Evolutionary conservation across 2,329 filamentous ascomycete genomes (phyloP), one percentile per base, ranked within the genome.

Genomic region (Paecilomyces fulvus): DNA sequence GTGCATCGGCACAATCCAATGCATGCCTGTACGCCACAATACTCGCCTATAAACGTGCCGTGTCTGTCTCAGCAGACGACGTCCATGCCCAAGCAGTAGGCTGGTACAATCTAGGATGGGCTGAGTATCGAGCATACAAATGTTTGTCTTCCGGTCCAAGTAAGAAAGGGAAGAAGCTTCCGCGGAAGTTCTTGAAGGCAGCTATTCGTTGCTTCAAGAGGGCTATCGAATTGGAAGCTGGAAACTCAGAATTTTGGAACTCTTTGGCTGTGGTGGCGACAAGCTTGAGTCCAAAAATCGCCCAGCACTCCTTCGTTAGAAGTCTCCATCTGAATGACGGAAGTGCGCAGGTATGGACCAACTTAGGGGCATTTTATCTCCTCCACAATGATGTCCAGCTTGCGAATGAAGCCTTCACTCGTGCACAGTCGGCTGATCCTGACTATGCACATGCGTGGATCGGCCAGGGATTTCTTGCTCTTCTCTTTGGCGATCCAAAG

Each of bases 211-310:
- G 90, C 65, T 97, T 99, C 80, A 99, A 99, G 75, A 83, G 90
- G 49, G 89, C 94, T 0, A 99, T 99, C 61, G 94, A 97, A 73
- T 80, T 96, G 1, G 95, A 99, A 72, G 89, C 92, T 6, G 89
- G 91, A 53, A 99, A 97, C 67, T 79, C 90, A 0, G 92, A 97
- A 63, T 97, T 97, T 71, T 99, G 94, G 94, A 97, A 97, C 67
- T 87, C 94, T 0, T 80, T 99, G 2, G 94, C 92, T 52, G 90
- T 97, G 3, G 90, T 89, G 25, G 96, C 94, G 1, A 92, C 90
- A 60, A 84, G 84, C 50, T 80, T 96, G 62, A 96, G 89, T 66
- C 88, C 92, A 0, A 85, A 87, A 56, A 89, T 99, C 1, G 86
- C 94, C 0, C 94, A 99, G 70, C 95, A 99, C 70, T 85, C 94